phyloP scores from a whole-genome alignment of 805 yeast species.

The Schizosaccharomyces osmophilus region DNA sequence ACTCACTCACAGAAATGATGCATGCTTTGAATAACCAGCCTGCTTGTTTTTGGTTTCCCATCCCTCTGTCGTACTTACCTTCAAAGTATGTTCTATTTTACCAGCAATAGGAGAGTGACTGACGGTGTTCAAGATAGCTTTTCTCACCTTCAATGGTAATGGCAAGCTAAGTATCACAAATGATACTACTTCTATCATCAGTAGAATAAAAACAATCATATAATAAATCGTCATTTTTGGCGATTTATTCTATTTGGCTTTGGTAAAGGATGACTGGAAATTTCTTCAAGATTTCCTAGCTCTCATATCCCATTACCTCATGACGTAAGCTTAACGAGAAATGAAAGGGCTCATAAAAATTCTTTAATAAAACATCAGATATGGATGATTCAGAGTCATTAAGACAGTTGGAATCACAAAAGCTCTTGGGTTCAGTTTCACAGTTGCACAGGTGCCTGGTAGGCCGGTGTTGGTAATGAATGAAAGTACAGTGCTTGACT shows the following conservation, averaged over 20 bases:
- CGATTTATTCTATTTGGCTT: background rate
- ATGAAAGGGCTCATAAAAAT: too few relatives aligned
- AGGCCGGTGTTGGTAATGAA: too few relatives aligned
- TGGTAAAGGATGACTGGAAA: background rate
- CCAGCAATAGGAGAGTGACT: conserved; percentile 46
- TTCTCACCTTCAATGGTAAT: conserved; percentile 49
- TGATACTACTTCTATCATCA: conserved; percentile 51
- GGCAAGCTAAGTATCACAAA: conserved; percentile 70
- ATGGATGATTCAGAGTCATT: too few relatives aligned
- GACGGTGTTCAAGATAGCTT: conserved; percentile 35
- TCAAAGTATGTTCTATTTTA: conserved; percentile 33
- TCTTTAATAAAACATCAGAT: too few relatives aligned
- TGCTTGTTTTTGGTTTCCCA: too few relatives aligned
- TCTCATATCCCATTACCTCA: background rate
- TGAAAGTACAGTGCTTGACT: too few relatives aligned
- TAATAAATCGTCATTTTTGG: conserved; percentile 21
- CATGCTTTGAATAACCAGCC: too few relatives aligned
- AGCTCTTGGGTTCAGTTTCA: too few relatives aligned
- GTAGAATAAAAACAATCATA: conserved; percentile 37
- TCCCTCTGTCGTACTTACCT: background rate
- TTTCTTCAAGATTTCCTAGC: too few relatives aligned
- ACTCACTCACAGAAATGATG: too few relatives aligned
- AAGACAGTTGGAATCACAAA: too few relatives aligned
- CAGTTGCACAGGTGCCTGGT: too few relatives aligned
- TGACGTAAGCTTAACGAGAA: background rate